A percentile compares a stretch with the other conserved stretches of the same genome.
phyloP scores from a whole-genome alignment of 768 basidiomycete species.

The Phaeotremella fagi region DNA sequence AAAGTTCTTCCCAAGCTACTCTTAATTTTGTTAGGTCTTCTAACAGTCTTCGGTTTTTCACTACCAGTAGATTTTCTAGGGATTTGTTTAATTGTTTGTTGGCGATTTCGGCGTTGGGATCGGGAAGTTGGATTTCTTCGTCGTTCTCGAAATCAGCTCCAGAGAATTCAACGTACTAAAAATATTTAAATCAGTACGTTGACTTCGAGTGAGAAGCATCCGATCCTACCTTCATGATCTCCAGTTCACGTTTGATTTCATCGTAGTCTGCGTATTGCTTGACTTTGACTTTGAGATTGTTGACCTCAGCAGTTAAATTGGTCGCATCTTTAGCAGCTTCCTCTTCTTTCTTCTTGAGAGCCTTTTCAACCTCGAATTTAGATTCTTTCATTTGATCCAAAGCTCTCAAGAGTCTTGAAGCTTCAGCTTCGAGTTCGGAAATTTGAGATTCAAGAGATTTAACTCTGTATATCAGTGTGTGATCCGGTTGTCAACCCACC shows the following conservation, averaged over 20 bases:
- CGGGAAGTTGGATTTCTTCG: conserved; percentile 62
- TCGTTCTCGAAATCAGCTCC: conserved; percentile 73
- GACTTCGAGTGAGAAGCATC: background rate
- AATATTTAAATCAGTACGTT: background rate
- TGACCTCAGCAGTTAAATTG: conserved; percentile 59
- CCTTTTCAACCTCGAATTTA: conserved; percentile 60
- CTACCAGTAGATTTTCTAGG: conserved; percentile 81
- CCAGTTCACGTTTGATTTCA: conserved; percentile 94
- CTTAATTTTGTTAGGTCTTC: conserved; percentile 90
- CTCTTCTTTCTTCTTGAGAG: conserved; percentile 57
- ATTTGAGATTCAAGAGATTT: conserved; percentile 69
- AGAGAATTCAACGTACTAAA: conserved; percentile 90
- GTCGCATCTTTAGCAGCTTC: conserved; percentile 59
- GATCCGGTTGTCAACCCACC: conserved; percentile 15
- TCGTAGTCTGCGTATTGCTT: conserved; percentile 82
- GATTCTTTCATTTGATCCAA: conserved; percentile 55
- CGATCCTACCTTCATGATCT: conserved; percentile 84
- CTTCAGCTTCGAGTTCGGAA: conserved; percentile 69
- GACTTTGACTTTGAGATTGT: conserved; percentile 63
- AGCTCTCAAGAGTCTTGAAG: conserved; percentile 62
- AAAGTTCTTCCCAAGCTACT: conserved; percentile 76
- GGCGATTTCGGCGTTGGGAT: conserved; percentile 82
- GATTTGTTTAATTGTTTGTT: conserved; percentile 72
- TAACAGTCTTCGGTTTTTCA: conserved; percentile 85
- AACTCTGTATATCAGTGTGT: conserved; percentile 53